These are phyloP conservation scores for Endothia cerciana DNA, from an alignment of 2,329 filamentous ascomycete genomes.

Conservation along the genomic window DNA sequence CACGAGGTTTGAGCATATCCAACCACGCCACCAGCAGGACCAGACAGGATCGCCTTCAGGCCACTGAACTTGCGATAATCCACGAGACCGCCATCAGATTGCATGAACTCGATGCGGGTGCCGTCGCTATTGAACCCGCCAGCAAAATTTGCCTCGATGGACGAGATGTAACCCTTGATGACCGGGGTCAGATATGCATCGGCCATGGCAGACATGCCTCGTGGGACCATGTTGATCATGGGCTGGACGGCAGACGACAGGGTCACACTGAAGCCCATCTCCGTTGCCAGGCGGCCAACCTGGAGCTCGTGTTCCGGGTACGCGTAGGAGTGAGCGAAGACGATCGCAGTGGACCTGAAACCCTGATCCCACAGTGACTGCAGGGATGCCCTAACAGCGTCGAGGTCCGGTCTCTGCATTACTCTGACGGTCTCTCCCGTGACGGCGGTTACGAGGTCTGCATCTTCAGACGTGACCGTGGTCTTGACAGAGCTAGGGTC, in stretches of 20 bases:
- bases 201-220: conserved; percentile 47
- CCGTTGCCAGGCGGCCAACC: conserved; percentile 41
- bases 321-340: conserved; percentile 75
- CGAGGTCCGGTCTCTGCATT: conserved; percentile 17
- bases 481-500: conserved; percentile 22
- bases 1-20: conserved; percentile 76
- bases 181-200: conserved; percentile 50
- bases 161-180: conserved; percentile 45
- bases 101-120: conserved; percentile 73
- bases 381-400: conserved; percentile 14
- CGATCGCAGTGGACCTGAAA: conserved; percentile 56
- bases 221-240: conserved; percentile 50
- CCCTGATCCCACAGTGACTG: conserved; percentile 40
- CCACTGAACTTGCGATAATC: conserved; percentile 69
- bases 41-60: conserved; percentile 70
- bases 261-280: conserved; percentile 47
- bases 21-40: conserved; percentile 77
- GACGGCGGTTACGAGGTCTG: conserved; percentile 21
- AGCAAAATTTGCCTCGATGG: conserved; percentile 42
- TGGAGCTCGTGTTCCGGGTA: conserved; percentile 61
- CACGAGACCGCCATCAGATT: conserved; percentile 57
- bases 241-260: conserved; percentile 44
- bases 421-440: conserved; percentile 27
- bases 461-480: background rate
- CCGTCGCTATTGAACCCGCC: conserved; percentile 38